Percentiles rank a stretch among this genome's conserved stretches.
Conservation (phyloP, 805 yeast genomes). For the Lachancea meyersii region DNA sequence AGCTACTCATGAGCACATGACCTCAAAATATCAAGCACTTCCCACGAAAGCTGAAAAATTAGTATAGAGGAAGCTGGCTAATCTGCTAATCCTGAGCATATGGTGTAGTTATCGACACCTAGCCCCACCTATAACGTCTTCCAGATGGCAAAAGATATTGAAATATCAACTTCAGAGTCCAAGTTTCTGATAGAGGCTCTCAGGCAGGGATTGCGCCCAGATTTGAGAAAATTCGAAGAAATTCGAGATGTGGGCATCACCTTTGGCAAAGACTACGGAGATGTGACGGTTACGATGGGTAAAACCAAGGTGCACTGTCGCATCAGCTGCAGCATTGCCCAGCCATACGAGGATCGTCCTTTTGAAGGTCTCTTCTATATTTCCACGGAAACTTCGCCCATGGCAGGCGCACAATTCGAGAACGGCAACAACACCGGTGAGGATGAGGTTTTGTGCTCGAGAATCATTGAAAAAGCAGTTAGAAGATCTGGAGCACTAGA, state of each 20-base stretch:
- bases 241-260: conserved; percentile 59
- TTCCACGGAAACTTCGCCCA: conserved; percentile 78
- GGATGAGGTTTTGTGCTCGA: conserved; percentile 71
- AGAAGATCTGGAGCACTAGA: conserved; percentile 88
- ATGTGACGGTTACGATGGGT: conserved; percentile 73
- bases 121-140: background rate
- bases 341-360: conserved; percentile 86
- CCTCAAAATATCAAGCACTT: background rate
- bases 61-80: no score
- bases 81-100: background rate
- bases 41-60: conserved; percentile 8
- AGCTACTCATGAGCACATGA: no score
- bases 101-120: background rate
- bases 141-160: conserved; percentile 55
- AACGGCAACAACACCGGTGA: conserved; percentile 60
- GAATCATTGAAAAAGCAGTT: conserved; percentile 87
- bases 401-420: conserved; percentile 85
- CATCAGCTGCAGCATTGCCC: conserved; percentile 66
- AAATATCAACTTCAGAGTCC: conserved; percentile 57
- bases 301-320: conserved; percentile 45
- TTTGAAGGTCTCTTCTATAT: conserved; percentile 87
- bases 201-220: conserved; percentile 55
- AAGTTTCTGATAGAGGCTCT: conserved; percentile 58
- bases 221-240: conserved; percentile 61
- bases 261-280: conserved; percentile 71